Base-by-base conservation (phyloP, 352 stramenopile genomes). In the Thalassiosira ordinaria region DNA sequence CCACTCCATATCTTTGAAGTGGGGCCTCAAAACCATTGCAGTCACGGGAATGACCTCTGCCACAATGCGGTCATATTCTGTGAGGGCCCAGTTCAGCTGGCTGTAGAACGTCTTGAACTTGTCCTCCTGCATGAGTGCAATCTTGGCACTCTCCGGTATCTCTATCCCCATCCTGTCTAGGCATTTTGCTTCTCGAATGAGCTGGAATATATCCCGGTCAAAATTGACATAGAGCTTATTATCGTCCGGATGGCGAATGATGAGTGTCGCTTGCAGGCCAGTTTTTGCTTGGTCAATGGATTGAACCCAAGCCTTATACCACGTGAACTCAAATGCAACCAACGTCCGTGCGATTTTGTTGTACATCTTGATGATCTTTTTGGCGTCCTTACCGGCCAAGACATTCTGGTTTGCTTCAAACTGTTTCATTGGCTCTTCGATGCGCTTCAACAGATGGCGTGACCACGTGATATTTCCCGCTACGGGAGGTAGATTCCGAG, bases 101-200 rank as follows among this genome's bases (percentile, higher is more conserved):
- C 98, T 97, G 91, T 98, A 98, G 89, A 99, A 99, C 24, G 94
- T 97, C 88, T 99, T 99, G 91, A 99, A 99, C 74, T 99, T 99
- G 39, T 98, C 95, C 80, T 99, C 97, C 73, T 91, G 91, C 9
- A 99, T 95, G 9, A 99, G 85, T 66, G 98, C 96, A 80, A 99
- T 99, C 80, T 98, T 98, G 14, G 97, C 97, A 24, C 95, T 96
- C 83, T 99, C 97, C 0, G 97, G 97, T 44, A 99, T 98, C 70
- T 99, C 97, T 27, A 99, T 97, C 0, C 96, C 97, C 96, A 99
- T 99, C 55, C 97, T 96, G 73, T 99, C 96, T 3, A 99, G 89
- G 53, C 96, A 98, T 78, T 99, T 99, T 33, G 97, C 95, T 81
- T 99, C 97, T 22, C 96, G 94, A 27, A 99, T 94, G 51, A 99